phyloP scores from a whole-genome alignment of 768 basidiomycete species.

The Lactarius sanguifluus region DNA sequence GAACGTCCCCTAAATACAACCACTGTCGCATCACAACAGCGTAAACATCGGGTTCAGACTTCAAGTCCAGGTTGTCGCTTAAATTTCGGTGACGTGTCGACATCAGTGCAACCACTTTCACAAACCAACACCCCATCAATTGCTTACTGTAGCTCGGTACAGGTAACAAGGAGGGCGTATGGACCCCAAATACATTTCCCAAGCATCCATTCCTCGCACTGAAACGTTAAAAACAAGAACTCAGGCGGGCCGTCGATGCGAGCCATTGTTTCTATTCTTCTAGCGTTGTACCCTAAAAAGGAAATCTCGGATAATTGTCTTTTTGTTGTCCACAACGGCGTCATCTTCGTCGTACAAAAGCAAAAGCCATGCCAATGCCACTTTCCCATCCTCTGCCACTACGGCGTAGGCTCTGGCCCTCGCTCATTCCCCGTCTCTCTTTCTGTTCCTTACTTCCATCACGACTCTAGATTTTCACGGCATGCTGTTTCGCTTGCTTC shows the following conservation, averaged over 20 bases:
- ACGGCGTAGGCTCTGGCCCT: constrained; percentile 16
- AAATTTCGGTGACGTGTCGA: background rate
- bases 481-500: constrained; percentile 22
- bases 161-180: background rate
- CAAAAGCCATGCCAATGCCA: background rate
- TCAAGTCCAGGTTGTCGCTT: background rate
- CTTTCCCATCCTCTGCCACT: constrained; percentile 2
- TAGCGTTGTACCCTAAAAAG: constrained; percentile 19
- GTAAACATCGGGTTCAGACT: background rate
- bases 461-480: constrained; percentile 14
- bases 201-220: background rate
- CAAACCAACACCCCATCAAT: background rate
- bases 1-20: background rate
- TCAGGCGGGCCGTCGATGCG: background rate
- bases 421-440: background rate
- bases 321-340: constrained; percentile 14
- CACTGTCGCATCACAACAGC: background rate
- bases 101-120: background rate
- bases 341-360: constrained; percentile 16
- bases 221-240: background rate
- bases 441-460: constrained; percentile 13
- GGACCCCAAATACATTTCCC: background rate
- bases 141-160: background rate
- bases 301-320: background rate
- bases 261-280: background rate